These are phyloP conservation scores for Phytophthora boehmeriae DNA, from an alignment of 352 stramenopile species.

Conservation along the genomic window DNA sequence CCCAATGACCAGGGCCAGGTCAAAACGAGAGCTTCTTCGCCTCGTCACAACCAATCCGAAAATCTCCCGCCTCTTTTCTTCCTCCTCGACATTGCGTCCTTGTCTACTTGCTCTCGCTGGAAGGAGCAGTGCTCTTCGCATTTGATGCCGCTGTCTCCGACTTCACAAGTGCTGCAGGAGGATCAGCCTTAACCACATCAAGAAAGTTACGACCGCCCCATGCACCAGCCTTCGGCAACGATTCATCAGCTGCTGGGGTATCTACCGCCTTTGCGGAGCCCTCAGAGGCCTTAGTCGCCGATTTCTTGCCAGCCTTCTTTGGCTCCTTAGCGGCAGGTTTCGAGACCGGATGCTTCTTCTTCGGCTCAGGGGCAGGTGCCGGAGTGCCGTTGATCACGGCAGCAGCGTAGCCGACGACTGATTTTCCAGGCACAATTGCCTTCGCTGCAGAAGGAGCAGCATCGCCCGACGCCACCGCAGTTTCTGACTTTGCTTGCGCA, in stretches of 20 bases:
- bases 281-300: conserved; percentile 36
- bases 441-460: conserved; percentile 21
- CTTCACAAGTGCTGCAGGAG: conserved; percentile 47
- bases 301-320: conserved; percentile 56
- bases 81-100: conserved; percentile 21
- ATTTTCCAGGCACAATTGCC: conserved; percentile 36
- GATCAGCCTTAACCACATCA: conserved; percentile 85
- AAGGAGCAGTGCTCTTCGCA: conserved; percentile 34
- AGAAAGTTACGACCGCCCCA: conserved; percentile 86
- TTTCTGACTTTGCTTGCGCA: conserved; percentile 52
- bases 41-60: conserved; percentile 25
- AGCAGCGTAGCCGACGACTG: conserved; percentile 67
- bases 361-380: conserved; percentile 45
- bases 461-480: conserved; percentile 9
- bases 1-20: conserved; percentile 22
- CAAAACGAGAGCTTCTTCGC: conserved; percentile 25
- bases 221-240: conserved; percentile 65
- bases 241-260: conserved; percentile 41
- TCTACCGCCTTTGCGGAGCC: conserved; percentile 25
- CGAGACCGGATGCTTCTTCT: conserved; percentile 55
- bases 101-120: conserved; percentile 55
- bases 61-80: conserved; percentile 15
- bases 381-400: conserved; percentile 82
- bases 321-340: conserved; percentile 44
- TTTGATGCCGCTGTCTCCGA: conserved; percentile 12